Evolutionary conservation across 1,284 basidiomycete species (phyloP), one percentile per base, ranked within the genome.

Genomic region (Cystobasidium slooffiae): DNA sequence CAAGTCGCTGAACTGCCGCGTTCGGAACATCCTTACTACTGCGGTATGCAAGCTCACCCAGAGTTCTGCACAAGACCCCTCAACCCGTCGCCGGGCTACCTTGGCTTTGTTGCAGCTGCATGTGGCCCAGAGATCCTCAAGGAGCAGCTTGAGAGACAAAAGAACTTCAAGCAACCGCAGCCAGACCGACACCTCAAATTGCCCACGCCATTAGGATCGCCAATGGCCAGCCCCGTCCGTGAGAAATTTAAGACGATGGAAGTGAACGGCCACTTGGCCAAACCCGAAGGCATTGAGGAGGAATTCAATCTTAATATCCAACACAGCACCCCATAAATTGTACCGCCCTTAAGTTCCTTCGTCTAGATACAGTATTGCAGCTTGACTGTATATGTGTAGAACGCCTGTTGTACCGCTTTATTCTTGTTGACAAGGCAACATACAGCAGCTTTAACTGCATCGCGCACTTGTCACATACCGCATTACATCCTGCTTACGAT

Each of bases 41-140:
- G 97, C 72, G 97, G 89, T 55, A 86, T 99, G 74, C 96, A 99
- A 85, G 94, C 97, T 0, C 96, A 99, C 81, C 96, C 96, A 3
- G 96, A 99, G 83, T 96, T 99, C 85, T 98, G 95, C 85, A 96
- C 96, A 22, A 90, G 96, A n/a, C 96, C 96, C 1, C 86, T 99
- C 66, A 99, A 99, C 85, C 97, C 96, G 0, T 97, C 94, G 0
- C 96, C 96, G 3, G 91, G 94, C 0, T 99, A 97, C 89, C 89
- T 99, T 47, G 97, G 97, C 16, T 91, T 99, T 81, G 88, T 99
- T 53, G 90, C 96, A 2, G 94, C 97, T 0, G 86, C 96, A 0
- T 90, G 89, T 51, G 88, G 90, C 0, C 49, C 79, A 4, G 72
- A 81, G 0, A 86, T 90, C 0, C 86, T 99, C 14, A 84, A 87